Conservation (phyloP, 352 stramenopile species). For the Phytophthora quininea region DNA sequence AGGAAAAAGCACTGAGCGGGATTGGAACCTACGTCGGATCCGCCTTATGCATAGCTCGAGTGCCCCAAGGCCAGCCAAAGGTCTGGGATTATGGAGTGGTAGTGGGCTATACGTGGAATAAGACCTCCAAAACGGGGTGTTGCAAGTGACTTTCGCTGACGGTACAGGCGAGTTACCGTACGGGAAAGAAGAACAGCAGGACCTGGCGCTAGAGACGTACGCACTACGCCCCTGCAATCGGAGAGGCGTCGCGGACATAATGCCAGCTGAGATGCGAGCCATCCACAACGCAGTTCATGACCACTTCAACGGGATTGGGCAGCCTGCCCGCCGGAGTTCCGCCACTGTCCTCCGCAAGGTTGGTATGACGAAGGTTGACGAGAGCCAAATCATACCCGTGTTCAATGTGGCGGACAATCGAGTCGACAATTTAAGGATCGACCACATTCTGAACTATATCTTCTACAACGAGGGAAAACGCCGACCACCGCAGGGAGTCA, state of each 20-base stretch:
- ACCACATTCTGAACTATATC: slow-evolving; percentile 13
- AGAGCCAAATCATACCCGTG: neutral
- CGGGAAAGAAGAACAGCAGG: neutral
- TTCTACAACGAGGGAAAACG: slow-evolving; percentile 13
- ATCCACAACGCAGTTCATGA: neutral
- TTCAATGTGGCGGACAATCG: neutral
- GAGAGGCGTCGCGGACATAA: slow-evolving; percentile 1
- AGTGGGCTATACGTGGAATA: slow-evolving; percentile 6
- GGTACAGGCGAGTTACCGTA: neutral
- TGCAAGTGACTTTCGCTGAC: slow-evolving; percentile 5
- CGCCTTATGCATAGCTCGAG: slow-evolving; percentile 7
- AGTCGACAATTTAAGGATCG: neutral
- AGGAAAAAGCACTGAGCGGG: slow-evolving; percentile 13
- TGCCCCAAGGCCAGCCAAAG: slow-evolving; percentile 7
- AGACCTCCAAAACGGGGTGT: neutral
- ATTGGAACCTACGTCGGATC: slow-evolving; percentile 16
- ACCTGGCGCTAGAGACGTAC: slow-evolving; percentile 9
- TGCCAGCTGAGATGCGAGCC: slow-evolving; percentile 15
- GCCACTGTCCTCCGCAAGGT: slow-evolving; percentile 1
- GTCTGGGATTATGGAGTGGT: slow-evolving; percentile 19
- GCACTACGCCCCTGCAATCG: slow-evolving; percentile 1
- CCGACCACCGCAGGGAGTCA: neutral
- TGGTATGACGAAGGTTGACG: neutral
- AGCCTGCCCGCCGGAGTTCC: slow-evolving; percentile 3
- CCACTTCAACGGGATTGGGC: slow-evolving; percentile 15